Conservation (phyloP, 768 basidiomycete genomes). For the Leccinellum albellum region DNA sequence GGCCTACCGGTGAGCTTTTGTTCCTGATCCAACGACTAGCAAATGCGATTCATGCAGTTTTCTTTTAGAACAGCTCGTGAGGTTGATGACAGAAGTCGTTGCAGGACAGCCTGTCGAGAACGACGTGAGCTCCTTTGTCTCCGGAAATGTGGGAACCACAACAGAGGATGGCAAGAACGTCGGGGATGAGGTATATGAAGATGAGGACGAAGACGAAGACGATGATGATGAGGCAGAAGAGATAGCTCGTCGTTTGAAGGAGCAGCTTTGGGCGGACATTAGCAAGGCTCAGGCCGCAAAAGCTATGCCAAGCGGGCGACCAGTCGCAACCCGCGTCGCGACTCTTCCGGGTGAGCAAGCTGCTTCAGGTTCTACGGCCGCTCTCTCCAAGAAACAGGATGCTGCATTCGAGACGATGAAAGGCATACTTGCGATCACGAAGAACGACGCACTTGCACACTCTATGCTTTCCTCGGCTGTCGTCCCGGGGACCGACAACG, state of each 20-base stretch:
- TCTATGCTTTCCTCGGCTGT: slow-evolving; percentile 49
- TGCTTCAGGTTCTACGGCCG: slow-evolving; percentile 9
- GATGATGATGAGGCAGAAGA: slow-evolving; percentile 60
- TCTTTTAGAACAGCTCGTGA: not conserved
- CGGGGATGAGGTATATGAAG: slow-evolving; percentile 43
- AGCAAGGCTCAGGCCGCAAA: slow-evolving; percentile 56
- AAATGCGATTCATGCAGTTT: slow-evolving; percentile 6
- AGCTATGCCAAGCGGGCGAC: slow-evolving; percentile 18
- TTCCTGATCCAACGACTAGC: slow-evolving; percentile 1
- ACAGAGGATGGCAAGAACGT: slow-evolving; percentile 33
- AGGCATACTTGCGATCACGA: slow-evolving; percentile 54
- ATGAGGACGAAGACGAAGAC: slow-evolving; percentile 56
- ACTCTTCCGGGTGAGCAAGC: slow-evolving; percentile 4
- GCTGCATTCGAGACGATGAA: slow-evolving; percentile 64
- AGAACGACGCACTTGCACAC: slow-evolving; percentile 53
- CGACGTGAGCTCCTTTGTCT: not conserved
- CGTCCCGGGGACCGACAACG: slow-evolving; percentile 42
- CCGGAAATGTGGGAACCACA: not conserved
- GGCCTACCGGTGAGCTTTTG: slow-evolving; percentile 10
- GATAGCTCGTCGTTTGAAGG: slow-evolving; percentile 69
- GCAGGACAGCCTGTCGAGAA: slow-evolving; percentile 4
- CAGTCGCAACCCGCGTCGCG: not conserved
- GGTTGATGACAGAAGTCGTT: slow-evolving; percentile 13
- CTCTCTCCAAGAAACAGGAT: slow-evolving; percentile 44
- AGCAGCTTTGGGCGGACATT: slow-evolving; percentile 76